phyloP scores from a whole-genome alignment of 306 rosid species.

The Corylus avellana region DNA sequence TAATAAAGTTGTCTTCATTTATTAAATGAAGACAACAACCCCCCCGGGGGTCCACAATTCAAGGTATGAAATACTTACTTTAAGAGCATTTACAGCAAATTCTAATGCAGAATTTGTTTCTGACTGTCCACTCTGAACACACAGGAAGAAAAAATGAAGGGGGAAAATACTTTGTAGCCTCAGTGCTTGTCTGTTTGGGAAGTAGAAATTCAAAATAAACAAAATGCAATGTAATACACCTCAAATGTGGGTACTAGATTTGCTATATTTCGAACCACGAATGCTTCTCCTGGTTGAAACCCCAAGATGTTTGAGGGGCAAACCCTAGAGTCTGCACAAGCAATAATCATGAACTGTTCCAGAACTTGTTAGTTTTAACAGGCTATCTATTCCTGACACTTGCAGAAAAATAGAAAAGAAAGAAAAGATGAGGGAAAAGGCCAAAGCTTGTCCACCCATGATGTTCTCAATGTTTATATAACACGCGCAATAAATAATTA shows the following conservation, averaged over 20 bases:
- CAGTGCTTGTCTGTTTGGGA: slow-evolving; percentile 3
- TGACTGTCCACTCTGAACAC: slow-evolving; percentile 66
- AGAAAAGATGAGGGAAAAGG: no score
- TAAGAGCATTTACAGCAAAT: slow-evolving; percentile 77
- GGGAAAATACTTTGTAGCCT: slow-evolving; percentile 8
- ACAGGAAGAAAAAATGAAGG: slow-evolving; percentile 15
- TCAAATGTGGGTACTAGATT: no score
- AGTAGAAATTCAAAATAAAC: slow-evolving; percentile 13
- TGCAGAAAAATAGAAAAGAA: no score
- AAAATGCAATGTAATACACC: slow-evolving; percentile 1
- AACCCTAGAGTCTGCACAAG: no score
- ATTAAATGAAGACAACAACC: no score
- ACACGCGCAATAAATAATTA: no score
- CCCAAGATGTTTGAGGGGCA: no score
- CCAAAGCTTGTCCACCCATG: no score
- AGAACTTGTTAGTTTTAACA: neutral
- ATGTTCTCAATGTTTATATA: no score
- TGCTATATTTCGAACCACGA: no score
- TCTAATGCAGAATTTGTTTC: slow-evolving; percentile 95
- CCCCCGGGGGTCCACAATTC: neutral
- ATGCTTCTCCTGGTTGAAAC: no score
- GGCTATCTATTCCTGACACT: neutral
- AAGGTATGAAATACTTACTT: slow-evolving; percentile 46
- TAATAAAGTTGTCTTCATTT: neutral
- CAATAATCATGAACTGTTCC: no score